Evolutionary conservation across 2,329 filamentous ascomycete species (phyloP).

Genomic region (Verticillium zaregamsianum): DNA sequence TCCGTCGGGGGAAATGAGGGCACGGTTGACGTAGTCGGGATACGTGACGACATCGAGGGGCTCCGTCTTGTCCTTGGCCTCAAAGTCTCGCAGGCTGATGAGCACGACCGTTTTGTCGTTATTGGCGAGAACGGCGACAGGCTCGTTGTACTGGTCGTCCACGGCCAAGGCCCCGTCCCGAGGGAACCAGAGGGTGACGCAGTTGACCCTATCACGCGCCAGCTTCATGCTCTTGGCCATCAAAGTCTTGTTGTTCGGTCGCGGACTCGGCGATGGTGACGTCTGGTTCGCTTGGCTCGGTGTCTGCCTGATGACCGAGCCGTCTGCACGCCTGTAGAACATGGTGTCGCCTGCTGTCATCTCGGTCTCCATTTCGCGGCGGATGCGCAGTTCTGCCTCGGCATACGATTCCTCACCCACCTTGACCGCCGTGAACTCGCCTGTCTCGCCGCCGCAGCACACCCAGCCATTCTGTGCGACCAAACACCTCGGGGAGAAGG

Average conservation of each 20-base stretch:
- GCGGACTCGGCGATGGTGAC: not conserved
- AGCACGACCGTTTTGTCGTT: conserved; percentile 88
- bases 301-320: conserved; percentile 28
- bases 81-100: conserved; percentile 67
- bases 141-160: conserved; percentile 38
- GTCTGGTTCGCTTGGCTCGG: conserved; percentile 22
- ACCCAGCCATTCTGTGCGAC: conserved; percentile 85
- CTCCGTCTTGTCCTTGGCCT: conserved; percentile 37
- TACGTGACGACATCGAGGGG: conserved; percentile 68
- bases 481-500: conserved; percentile 77
- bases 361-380: conserved; percentile 18
- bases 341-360: conserved; percentile 13
- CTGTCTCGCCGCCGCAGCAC: conserved; percentile 83
- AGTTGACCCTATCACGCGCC: conserved; percentile 60
- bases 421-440: conserved; percentile 79
- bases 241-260: conserved; percentile 36
- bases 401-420: conserved; percentile 35
- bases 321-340: conserved; percentile 15
- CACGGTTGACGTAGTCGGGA: conserved; percentile 86
- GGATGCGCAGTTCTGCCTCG: not conserved
- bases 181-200: conserved; percentile 61
- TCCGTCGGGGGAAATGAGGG: conserved; percentile 88
- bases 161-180: conserved; percentile 25
- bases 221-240: conserved; percentile 49
- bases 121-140: conserved; percentile 75